Base-by-base conservation (phyloP, 345 rosid genomes). In the Salix brachista region DNA sequence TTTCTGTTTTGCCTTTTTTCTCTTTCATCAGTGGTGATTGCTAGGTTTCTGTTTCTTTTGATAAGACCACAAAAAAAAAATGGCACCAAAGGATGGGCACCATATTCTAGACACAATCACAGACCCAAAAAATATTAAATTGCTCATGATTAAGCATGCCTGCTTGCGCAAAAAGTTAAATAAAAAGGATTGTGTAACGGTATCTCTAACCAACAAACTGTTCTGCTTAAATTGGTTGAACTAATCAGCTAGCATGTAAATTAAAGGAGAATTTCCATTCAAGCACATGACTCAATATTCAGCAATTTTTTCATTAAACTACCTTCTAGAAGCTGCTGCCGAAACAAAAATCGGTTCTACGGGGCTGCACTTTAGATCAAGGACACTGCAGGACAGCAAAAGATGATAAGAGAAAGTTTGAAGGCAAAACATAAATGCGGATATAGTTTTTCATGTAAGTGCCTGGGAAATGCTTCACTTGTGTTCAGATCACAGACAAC, bases 331-430 rank as follows among this genome's bases (percentile, higher is more conserved):
- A 76, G 92, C 91, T 42, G 94, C 87, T 52, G 94, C 90, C 41
- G 94, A 91, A 76, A 91, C 92, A 89, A 91, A 91, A 67, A 88
- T 81, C 26, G 94, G 92, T 76, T 91, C 94, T 65, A 91, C 91
- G 11, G 94, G 94, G 74, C 94, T 91, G 86, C 94, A 89, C 74
- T 89, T 91, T 46, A 91, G 71, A 83, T 89, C 94, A 86, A 89
- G 76, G 80, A 91, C 90, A 85, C 94, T 91, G 83, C 79, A 74
- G 62, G 72, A 41, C 58, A 70, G 13, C 32, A 74, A 60, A 61
- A 81, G 50, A 46, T 61, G 36, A 21, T 42, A 83, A 60, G 46
- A 68, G 25, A 23, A 70, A 73, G 67, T 25, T 70, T 50, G 65
- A 28, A 79, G 30, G 56, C 50, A 37, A 28, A 74, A 61, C 13